Base-by-base conservation (phyloP, 2,329 filamentous ascomycete genomes). In the Cladosporium colombiae region DNA sequence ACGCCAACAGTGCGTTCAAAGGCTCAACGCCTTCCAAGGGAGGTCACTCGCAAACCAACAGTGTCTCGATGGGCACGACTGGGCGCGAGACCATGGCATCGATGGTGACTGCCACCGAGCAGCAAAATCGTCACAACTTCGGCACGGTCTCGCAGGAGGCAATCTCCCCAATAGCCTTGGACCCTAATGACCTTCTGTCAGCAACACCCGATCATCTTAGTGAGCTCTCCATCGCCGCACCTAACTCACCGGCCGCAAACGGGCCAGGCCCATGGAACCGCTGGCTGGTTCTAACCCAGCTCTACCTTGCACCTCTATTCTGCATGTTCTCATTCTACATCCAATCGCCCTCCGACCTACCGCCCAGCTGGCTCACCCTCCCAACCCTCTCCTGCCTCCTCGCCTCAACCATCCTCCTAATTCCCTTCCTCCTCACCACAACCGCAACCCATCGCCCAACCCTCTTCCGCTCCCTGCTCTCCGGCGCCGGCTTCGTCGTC, bases 401-500 rank as follows among this genome's bases (percentile, higher is more conserved):
- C 2, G 77, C 78, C 53, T 97, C 93, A 0, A 78, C 91, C 1
- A 75, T 90, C 25, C 80, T 91, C 52, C 83, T 97, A 52, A 84
- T 80, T 0, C 74, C 89, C 3, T 80, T 98, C 14, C 80, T 96
- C 2, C 67, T 87, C 4, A 88, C 88, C 23, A 96, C 93, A 0
- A 86, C 85, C 0, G 84, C 89, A 8, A 82, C 86, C 59, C 85
- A 84, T 37, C 88, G 89, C 33, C 90, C 91, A 0, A 87, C 84
- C 68, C 44, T 66, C 25, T 91, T 91, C 77, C 90, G 93, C 66
- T 89, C 89, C 58, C 74, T 94, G 27, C 84, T 98, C 55, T 96
- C 93, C 75, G 92, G 97, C 73, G 81, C 96, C 40, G 95, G 96
- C 7, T 99, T 99, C 75, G 82, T 90, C 10, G 96, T 98, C 66